Evolutionary conservation across 2,329 filamentous ascomycete species (phyloP).

Genomic region (Fusarium guadeloupense): DNA sequence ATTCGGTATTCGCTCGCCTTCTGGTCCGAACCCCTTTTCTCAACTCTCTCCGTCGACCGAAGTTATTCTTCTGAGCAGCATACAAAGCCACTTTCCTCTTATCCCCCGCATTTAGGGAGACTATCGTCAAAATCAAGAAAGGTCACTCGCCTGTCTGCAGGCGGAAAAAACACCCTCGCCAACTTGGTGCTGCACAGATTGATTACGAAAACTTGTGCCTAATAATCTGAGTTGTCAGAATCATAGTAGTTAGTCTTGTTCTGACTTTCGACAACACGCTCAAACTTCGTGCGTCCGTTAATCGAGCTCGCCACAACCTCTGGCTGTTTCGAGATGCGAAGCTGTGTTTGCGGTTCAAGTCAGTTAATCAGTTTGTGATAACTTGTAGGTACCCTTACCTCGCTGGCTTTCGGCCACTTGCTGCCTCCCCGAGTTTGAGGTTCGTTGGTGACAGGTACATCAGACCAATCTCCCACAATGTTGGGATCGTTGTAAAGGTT

Average conservation of each 20-base stretch:
- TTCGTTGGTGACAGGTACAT: not conserved
- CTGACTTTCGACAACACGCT: slow-evolving; percentile 30
- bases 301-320: not conserved
- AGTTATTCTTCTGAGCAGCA: not conserved
- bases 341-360: not conserved
- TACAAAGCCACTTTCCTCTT: not conserved
- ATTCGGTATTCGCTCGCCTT: not conserved
- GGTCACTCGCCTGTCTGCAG: not conserved
- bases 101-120: not conserved
- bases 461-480: slow-evolving; percentile 21
- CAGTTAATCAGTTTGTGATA: not conserved
- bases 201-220: not conserved
- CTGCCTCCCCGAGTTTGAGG: slow-evolving; percentile 6
- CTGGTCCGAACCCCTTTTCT: not conserved
- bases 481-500: slow-evolving; percentile 13
- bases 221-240: slow-evolving; percentile 37
- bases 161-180: not conserved
- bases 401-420: slow-evolving; percentile 41
- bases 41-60: not conserved
- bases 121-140: not conserved
- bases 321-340: not conserved
- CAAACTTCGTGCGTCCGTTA: slow-evolving; percentile 2
- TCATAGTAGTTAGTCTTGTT: slow-evolving; percentile 34
- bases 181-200: not conserved
- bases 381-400: slow-evolving; percentile 15